Base-by-base conservation (phyloP, 352 stramenopile species). In the Peronospora farinosa region DNA sequence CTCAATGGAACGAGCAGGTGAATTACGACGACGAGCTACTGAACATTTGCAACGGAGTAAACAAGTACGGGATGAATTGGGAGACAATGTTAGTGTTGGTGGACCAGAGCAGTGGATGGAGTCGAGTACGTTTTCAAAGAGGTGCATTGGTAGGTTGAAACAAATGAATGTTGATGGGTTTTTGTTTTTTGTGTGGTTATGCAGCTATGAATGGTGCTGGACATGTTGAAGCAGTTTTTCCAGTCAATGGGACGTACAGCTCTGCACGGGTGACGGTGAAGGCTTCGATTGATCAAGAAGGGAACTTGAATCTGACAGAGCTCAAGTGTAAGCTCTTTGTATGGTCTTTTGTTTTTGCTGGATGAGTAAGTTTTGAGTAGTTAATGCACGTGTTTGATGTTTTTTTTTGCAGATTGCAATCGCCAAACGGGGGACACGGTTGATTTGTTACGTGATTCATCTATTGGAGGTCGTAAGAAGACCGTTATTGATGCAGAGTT, bases 401-500 rank as follows among this genome's bases (percentile, higher is more conserved):
- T 35, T 32, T 4, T 53, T 38, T 32, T 5, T 54, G 40, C 40
- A 89, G 78, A 84, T 50, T 70, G 51, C 46, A 85, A 87, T 35
- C 47, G 53, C 19, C 59, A 64, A 40, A 84, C 74, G 1, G 74
- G 75, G 15, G 63, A 87, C 43, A 62, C 78, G 43, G 84, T 87
- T 13, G 78, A 89, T 63, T 49, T 89, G 32, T 46, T 89, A 47
- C 73, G 68, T 16, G 71, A 84, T 47, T 50, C 54, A 19, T 63
- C 61, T 2, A 28, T 59, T 3, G 40, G 59, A 7, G 63, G 69
- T 0, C 51, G 51, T 25, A 58, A 65, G 17, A 86, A 84, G 67
- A 84, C 62, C 8, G 54, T 89, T 19, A 66, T 89, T 7, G 78
- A 89, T 51, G 78, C 78, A 19, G 78, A 89, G 45, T 89, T 85